These are phyloP conservation scores for Penicillium sp. DNA, from an alignment of 2,329 filamentous ascomycete species.

Conservation along the genomic window DNA sequence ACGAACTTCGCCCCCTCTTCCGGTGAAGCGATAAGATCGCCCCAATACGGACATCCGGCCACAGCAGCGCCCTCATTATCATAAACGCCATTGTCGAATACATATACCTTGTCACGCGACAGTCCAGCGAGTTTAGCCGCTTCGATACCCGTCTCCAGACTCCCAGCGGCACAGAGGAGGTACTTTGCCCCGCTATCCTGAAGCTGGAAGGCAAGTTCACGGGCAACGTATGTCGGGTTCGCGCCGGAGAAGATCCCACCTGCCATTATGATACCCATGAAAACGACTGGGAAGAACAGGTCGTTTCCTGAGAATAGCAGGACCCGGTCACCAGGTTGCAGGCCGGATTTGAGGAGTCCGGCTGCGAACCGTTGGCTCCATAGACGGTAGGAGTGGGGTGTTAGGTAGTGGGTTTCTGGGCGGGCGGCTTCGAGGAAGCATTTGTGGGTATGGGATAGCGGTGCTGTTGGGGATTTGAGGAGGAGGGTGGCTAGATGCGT, in stretches of 20 bases:
- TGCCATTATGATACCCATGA: constrained; percentile 74
- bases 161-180: constrained; percentile 59
- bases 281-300: constrained; percentile 68
- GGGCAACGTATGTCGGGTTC: constrained; percentile 66
- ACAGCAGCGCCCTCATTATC: constrained; percentile 36
- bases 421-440: constrained; percentile 64
- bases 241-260: constrained; percentile 76
- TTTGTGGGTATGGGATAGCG: constrained; percentile 46
- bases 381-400: constrained; percentile 62
- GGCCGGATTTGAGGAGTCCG: constrained; percentile 63
- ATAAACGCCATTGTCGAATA: constrained; percentile 61
- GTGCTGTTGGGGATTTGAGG: constrained; percentile 51
- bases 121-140: constrained; percentile 63
- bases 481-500: constrained; percentile 44
- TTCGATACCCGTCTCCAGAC: constrained; percentile 63
- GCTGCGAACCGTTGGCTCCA: constrained; percentile 71
- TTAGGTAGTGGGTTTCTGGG: constrained; percentile 67
- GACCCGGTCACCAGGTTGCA: constrained; percentile 68
- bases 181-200: constrained; percentile 68
- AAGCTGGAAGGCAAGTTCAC: constrained; percentile 75
- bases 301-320: constrained; percentile 73
- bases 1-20: constrained; percentile 57
- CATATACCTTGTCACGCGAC: constrained; percentile 57
- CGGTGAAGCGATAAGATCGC: constrained; percentile 55
- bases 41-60: constrained; percentile 61